Evolutionary conservation across 352 stramenopile species (phyloP).

Genomic region (Peronospora farinosa): DNA sequence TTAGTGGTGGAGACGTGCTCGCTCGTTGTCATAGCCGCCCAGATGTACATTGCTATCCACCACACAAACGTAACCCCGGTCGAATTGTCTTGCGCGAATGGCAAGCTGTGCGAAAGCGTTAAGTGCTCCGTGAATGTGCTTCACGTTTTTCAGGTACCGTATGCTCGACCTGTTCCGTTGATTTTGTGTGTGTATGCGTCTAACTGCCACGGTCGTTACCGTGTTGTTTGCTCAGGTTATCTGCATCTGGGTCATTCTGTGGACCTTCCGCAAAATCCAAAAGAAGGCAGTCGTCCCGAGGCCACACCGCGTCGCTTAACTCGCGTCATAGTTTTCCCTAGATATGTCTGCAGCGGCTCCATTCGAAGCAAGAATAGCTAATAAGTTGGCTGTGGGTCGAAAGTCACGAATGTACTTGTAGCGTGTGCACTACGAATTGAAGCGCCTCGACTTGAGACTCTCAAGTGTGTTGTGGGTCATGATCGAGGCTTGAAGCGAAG

Average conservation of each 20-base stretch:
- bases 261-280: conserved; percentile 36
- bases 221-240: conserved; percentile 21
- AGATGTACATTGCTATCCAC: conserved; percentile 48
- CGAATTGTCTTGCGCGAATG: conserved; percentile 63
- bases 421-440: no score
- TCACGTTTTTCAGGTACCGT: conserved; percentile 42
- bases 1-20: conserved; percentile 33
- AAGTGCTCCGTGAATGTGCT: conserved; percentile 34
- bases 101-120: conserved; percentile 41
- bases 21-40: conserved; percentile 31
- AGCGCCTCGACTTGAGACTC: no score
- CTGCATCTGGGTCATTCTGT: conserved; percentile 34
- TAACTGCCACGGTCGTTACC: conserved; percentile 2
- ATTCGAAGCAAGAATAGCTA: conserved; percentile 28
- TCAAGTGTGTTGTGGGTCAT: no score
- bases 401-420: no score
- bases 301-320: conserved; percentile 21
- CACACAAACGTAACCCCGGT: conserved; percentile 24
- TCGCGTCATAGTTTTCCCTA: conserved; percentile 2
- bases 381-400: conserved; percentile 13
- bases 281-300: conserved; percentile 33
- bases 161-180: neutral
- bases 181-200: neutral
- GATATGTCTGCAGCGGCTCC: conserved; percentile 15
- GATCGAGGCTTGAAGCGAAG: no score